Conservation (phyloP, 2,329 filamentous ascomycete species). For the Karstenula rhodostoma region DNA sequence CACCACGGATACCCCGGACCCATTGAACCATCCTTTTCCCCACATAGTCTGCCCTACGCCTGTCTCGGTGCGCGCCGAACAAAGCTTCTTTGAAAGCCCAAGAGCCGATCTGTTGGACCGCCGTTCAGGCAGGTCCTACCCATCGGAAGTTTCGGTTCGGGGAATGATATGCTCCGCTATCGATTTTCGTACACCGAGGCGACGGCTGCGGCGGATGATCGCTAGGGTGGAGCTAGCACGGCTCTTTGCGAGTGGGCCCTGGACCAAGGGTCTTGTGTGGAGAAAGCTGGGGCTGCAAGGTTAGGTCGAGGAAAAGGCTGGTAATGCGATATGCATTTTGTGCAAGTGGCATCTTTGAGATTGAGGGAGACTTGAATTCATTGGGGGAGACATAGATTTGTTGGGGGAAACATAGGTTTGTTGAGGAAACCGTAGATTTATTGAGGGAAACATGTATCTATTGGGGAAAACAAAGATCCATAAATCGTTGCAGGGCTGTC, state of each 20-base stretch:
- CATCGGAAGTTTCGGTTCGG: neutral
- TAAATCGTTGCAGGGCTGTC: neutral
- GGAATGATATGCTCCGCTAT: neutral
- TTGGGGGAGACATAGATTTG: too few species aligned
- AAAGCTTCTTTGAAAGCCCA: neutral
- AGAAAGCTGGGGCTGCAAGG: neutral
- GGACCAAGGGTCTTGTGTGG: neutral
- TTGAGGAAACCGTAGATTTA: neutral
- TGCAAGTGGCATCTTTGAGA: neutral
- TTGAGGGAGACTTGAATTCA: neutral
- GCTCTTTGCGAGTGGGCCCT: neutral
- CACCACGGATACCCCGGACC: neutral
- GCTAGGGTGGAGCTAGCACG: neutral
- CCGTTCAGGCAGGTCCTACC: neutral
- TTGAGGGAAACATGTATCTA: too few species aligned
- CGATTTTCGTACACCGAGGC: conserved; percentile 9
- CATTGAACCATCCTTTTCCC: neutral
- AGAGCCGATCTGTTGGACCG: neutral
- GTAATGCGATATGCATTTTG: too few species aligned
- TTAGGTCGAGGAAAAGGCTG: neutral
- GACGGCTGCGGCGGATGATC: neutral
- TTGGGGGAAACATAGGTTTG: too few species aligned
- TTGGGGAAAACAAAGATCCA: neutral
- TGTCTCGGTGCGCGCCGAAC: neutral
- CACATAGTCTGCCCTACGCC: conserved; percentile 1